phyloP scores from a whole-genome alignment of 148 eudicot species.

The Amaranthus hypochondriacus region DNA sequence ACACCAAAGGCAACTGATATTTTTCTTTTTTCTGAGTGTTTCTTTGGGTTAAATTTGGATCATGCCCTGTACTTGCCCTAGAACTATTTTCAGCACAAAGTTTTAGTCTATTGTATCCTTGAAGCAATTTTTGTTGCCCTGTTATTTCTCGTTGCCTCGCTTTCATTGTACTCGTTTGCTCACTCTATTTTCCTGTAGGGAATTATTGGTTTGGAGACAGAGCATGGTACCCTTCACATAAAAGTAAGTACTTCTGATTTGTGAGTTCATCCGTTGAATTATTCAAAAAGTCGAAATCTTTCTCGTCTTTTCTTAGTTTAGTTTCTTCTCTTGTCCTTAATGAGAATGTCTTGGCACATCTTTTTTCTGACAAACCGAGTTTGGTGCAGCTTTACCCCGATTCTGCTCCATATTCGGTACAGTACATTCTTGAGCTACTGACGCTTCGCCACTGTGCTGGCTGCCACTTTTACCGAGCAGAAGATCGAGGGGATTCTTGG shows the following conservation, averaged over 20 bases:
- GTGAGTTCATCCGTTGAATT: no score
- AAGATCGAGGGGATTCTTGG: conserved; percentile 75
- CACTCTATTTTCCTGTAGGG: conserved; percentile 46
- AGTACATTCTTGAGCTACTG: conserved; percentile 73
- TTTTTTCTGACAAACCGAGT: conserved; percentile 26
- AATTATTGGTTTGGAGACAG: conserved; percentile 72
- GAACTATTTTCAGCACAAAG: neutral
- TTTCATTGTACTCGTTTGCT: neutral
- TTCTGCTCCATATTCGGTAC: conserved; percentile 82
- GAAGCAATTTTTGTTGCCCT: neutral
- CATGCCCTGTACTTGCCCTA: neutral
- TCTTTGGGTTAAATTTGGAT: neutral
- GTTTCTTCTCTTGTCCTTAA: neutral
- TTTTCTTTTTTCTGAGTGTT: no score
- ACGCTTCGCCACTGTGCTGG: conserved; percentile 80
- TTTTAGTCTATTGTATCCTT: neutral
- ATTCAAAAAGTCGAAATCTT: no score
- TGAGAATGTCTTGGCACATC: neutral
- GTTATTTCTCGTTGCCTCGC: neutral
- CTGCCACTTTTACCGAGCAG: conserved; percentile 88
- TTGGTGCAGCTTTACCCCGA: conserved; percentile 79
- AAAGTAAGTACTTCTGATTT: conserved; percentile 44
- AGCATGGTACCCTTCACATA: conserved; percentile 74
- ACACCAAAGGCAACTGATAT: no score
- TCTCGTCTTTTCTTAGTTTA: no score